A percentile compares a stretch with the other conserved stretches of the same genome.
phyloP scores from a whole-genome alignment of 2,329 filamentous ascomycete species.

The Ascochyta rabiei region DNA sequence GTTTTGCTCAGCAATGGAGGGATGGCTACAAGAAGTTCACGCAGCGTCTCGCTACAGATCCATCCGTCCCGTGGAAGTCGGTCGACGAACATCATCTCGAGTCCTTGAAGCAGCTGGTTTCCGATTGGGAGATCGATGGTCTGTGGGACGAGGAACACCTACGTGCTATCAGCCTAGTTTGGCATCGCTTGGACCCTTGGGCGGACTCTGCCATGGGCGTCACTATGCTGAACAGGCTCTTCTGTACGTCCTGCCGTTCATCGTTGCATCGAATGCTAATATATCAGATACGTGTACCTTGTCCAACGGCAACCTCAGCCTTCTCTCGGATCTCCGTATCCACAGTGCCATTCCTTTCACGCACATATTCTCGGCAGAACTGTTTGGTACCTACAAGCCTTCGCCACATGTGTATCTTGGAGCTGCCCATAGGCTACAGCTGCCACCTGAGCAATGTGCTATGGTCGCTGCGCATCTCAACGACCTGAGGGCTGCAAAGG shows the following conservation, averaged over 20 bases:
- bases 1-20: constrained; percentile 75
- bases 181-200: constrained; percentile 78
- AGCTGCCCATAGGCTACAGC: constrained; percentile 64
- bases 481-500: constrained; percentile 71
- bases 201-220: constrained; percentile 67
- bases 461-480: constrained; percentile 78
- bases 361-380: constrained; percentile 68
- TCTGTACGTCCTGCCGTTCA: constrained; percentile 42
- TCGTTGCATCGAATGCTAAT: neutral
- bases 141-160: constrained; percentile 60
- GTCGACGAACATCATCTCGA: constrained; percentile 75
- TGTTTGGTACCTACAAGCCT: constrained; percentile 79
- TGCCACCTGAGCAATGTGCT: constrained; percentile 66
- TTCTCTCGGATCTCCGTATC: constrained; percentile 69
- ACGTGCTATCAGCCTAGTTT: constrained; percentile 61
- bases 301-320: constrained; percentile 73
- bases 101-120: constrained; percentile 65
- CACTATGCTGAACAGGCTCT: constrained; percentile 57
- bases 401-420: constrained; percentile 71
- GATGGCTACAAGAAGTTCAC: constrained; percentile 68
- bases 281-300: constrained; percentile 64
- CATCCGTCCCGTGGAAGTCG: constrained; percentile 63
- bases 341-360: constrained; percentile 67
- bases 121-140: constrained; percentile 60
- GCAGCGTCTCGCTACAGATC: constrained; percentile 55